Base-by-base conservation (phyloP, 2,329 filamentous ascomycete species). In the Penicillium sp. region DNA sequence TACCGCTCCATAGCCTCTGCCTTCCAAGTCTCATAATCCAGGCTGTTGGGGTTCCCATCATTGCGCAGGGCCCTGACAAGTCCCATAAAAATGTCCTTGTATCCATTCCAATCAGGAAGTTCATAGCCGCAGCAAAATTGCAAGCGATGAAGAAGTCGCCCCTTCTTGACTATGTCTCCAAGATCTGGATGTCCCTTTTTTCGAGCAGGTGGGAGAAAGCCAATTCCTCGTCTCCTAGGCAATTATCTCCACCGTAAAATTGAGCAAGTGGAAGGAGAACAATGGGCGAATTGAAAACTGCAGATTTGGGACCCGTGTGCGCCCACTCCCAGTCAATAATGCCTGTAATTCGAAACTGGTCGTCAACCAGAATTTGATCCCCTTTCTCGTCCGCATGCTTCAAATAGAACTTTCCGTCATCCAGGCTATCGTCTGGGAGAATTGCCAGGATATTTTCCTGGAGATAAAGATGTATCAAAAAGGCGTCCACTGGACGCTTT, bases 261-360 rank as follows among this genome's bases (percentile, higher is more conserved):
- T 72, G 64, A n/a, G 46, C 64, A 40, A 75, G 69, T 0, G 66
- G 69, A 37, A 75, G 60, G 22, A 76, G 53, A 28, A 65, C 63
- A 29, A 73, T 62, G 0, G 72, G 72, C 12, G 72, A 75, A 59
- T 72, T 73, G 46, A 77, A 77, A 1, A 72, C 71, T 19, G 61
- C 58, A 13, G 59, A 57, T 44, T 67, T 63, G 1, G 70, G 55
- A 14, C 64, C 63, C 12, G 65, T 62, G 38, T 64, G 46, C 18
- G 68, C 64, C 66, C 65, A 73, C 50, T 75, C 69, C 73, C 73
- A 78, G 53, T 79, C 75, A 45, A 78, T 73, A 28, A 79, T 73
- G 1, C 73, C 74, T 5, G 71, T 77, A 28, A 79, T 70, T 48
- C 75, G 73, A 49, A 66, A 74, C 8, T 75, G 39, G 3, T 75